Evolutionary conservation across 495 filamentous ascomycete genomes (phyloP).

Genomic region (Penicillium psychrofluorescens): DNA sequence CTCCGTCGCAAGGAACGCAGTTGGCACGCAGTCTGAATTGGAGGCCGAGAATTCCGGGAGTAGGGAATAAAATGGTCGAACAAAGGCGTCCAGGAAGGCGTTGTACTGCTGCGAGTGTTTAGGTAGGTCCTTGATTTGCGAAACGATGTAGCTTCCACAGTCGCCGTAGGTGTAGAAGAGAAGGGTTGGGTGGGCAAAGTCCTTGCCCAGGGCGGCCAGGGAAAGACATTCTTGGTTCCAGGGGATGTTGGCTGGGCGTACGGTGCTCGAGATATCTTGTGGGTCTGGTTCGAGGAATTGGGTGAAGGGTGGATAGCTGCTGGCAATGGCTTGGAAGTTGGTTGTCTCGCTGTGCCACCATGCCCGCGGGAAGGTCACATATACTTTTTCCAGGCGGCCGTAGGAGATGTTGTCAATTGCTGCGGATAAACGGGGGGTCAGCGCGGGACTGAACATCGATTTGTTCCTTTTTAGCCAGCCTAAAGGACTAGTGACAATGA

Average conservation of each 20-base stretch:
- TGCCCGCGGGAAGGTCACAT: slow-evolving; percentile 74
- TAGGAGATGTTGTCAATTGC: slow-evolving; percentile 79
- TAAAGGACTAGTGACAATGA: slow-evolving; percentile 77
- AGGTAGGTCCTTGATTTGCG: not conserved
- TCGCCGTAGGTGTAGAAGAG: slow-evolving; percentile 86
- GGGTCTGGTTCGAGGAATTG: slow-evolving; percentile 37
- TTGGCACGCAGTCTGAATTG: slow-evolving; percentile 53
- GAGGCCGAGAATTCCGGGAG: slow-evolving; percentile 55
- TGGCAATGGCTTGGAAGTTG: too few species aligned
- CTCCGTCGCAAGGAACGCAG: slow-evolving; percentile 57
- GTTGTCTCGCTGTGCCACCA: slow-evolving; percentile 44
- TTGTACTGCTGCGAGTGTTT: slow-evolving; percentile 8
- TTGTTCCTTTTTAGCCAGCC: slow-evolving; percentile 82
- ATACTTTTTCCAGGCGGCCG: slow-evolving; percentile 86
- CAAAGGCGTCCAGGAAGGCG: slow-evolving; percentile 30
- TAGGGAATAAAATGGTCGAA: slow-evolving; percentile 61
- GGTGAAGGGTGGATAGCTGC: slow-evolving; percentile 16
- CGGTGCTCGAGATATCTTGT: slow-evolving; percentile 45
- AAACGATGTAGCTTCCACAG: slow-evolving; percentile 43
- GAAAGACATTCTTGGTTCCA: slow-evolving; percentile 82
- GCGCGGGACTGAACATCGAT: slow-evolving; percentile 57
- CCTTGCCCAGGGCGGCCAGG: slow-evolving; percentile 55
- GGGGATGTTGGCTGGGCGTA: slow-evolving; percentile 56
- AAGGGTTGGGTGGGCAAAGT: slow-evolving; percentile 70
- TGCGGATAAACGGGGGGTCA: slow-evolving; percentile 57